A percentile compares a stretch with the other conserved stretches of the same genome.
Evolutionary conservation across 768 basidiomycete species (phyloP).

Genomic region (Amanita pallidorosea): DNA sequence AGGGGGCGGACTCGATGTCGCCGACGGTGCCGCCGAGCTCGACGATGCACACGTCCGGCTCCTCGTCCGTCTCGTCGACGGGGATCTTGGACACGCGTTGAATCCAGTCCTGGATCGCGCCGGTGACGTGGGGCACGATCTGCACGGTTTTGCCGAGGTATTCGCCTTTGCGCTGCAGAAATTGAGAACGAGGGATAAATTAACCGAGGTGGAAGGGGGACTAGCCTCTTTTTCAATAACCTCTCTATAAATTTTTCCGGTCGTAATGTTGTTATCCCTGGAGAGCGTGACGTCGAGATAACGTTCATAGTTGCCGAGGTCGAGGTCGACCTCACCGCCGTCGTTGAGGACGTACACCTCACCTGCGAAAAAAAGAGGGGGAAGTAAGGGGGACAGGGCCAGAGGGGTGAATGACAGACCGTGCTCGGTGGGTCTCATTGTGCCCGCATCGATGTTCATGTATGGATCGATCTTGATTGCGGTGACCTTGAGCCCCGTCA

Average conservation of each 20-base stretch:
- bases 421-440: slow-evolving; percentile 97
- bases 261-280: slow-evolving; percentile 96
- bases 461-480: slow-evolving; percentile 99
- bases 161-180: slow-evolving; percentile 57
- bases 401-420: slow-evolving; percentile 37
- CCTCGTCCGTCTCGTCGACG: slow-evolving; percentile 86
- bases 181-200: background rate
- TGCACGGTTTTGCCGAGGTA: slow-evolving; percentile 97
- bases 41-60: slow-evolving; percentile 95
- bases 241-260: slow-evolving; percentile 93
- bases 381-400: background rate
- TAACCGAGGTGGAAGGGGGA: background rate
- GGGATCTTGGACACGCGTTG: slow-evolving; percentile 90
- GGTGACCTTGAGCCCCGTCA: slow-evolving; percentile 90
- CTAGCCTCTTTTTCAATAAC: slow-evolving; percentile 95
- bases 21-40: slow-evolving; percentile 99
- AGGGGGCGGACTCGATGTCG: slow-evolving; percentile 97
- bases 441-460: slow-evolving; percentile 99
- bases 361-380: slow-evolving; percentile 29
- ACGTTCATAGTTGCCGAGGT: slow-evolving; percentile 97
- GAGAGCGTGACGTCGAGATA: slow-evolving; percentile 93
- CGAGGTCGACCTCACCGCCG: slow-evolving; percentile 95
- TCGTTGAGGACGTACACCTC: slow-evolving; percentile 99
- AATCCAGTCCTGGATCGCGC: slow-evolving; percentile 98
- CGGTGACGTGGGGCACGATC: slow-evolving; percentile 95